Evolutionary conservation across 129 eudicot genomes (phyloP).

Genomic region (Centella asiatica): DNA sequence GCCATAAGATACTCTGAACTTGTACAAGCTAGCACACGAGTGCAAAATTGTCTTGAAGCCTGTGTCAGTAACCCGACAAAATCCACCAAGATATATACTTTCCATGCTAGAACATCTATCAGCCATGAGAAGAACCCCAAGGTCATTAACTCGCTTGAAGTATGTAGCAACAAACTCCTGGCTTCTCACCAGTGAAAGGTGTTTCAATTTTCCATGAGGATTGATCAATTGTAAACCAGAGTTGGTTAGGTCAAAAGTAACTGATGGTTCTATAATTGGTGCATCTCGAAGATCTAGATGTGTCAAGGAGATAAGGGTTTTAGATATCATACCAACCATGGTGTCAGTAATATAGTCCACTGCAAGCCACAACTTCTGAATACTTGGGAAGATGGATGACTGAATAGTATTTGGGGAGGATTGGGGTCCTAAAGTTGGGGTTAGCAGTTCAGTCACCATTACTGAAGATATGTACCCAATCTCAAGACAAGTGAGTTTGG

Average conservation of each 20-base stretch:
- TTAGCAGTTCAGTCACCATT: constrained; percentile 79
- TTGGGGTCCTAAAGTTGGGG: constrained; percentile 51
- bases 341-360: constrained; percentile 95
- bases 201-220: constrained; percentile 64
- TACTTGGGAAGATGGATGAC: constrained; percentile 45
- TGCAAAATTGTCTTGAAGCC: constrained; percentile 88
- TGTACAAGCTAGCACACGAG: constrained; percentile 63
- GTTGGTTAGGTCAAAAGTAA: constrained; percentile 79
- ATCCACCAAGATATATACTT: constrained; percentile 90
- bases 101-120: constrained; percentile 77
- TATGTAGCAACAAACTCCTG: constrained; percentile 75
- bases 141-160: constrained; percentile 89
- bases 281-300: constrained; percentile 92
- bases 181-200: constrained; percentile 77
- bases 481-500: constrained; percentile 61
- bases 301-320: constrained; percentile 50
- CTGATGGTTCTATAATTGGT: constrained; percentile 81
- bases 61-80: constrained; percentile 88
- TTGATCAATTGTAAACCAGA: constrained; percentile 72
- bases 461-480: constrained; percentile 77
- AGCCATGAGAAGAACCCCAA: constrained; percentile 92
- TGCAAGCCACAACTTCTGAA: constrained; percentile 67
- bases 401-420: constrained; percentile 26
- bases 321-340: constrained; percentile 65
- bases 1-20: constrained; percentile 69